Base-by-base conservation (phyloP, 129 eudicot genomes). In the Pseudognaphalium luteoalbum region DNA sequence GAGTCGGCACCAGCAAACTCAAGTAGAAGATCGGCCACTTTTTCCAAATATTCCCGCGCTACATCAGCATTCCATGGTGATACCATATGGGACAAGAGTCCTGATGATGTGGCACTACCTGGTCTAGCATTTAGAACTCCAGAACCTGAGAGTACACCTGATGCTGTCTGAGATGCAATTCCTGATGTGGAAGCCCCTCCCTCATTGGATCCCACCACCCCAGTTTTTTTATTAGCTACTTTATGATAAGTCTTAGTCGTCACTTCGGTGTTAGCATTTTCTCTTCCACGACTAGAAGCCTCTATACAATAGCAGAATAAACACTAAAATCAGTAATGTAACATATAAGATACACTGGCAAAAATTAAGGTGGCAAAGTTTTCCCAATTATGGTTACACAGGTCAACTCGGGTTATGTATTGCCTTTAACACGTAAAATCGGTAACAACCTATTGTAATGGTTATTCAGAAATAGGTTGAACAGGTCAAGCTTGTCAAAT, bases 91-190 rank as follows among this genome's bases (percentile, higher is more conserved):
- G 97, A 89, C 68, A 94, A 90, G 56, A 91, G 85, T 64, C 99
- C 99, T 28, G 99, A 94, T 61, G 99, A 94, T 7, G 97, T 76
- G 35, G 99, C 96, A 86, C 99, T 94, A 58, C 97, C 99, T 67
- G 96, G 90, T 81, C 96, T 94, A 71, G 99, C 99, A 83, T 89
- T 94, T 62, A 94, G 81, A 69, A 94, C 97, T 56, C 99, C 99
- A 33, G 99, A 94, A 82, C 99, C 99, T 28, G 99, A 91, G 54
- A 94, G 87, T 35, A 91, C 99, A 62, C 97, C 99, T 14, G 97
- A 94, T 81, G 96, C 97, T 41, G 89, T 87, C 77, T 87, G 99
- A 25, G 97, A 91, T 72, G 89, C 92, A 72, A 84, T 73, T 65
- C 93, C 96, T 63, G 96, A 88, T 62, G 96, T 84, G 39, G 93